Conservation (phyloP, 352 stramenopile genomes). For the Globisporangium irregulare region DNA sequence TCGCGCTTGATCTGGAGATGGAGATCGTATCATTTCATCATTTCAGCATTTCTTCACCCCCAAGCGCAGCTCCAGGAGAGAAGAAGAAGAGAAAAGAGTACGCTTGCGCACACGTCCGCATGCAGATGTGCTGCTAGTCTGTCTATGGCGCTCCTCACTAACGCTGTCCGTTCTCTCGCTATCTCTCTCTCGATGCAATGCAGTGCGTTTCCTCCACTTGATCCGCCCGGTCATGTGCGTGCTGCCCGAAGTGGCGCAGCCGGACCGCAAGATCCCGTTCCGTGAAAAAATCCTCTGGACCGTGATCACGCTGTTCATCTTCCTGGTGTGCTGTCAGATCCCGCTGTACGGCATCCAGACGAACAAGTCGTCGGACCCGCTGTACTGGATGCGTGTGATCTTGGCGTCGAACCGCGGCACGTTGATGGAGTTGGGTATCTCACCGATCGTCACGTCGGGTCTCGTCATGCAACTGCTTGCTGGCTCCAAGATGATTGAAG, state of each 20-base stretch:
- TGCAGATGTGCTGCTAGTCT: not conserved
- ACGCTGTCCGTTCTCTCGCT: not conserved
- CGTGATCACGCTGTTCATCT: conserved; percentile 99
- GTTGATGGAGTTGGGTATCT: conserved; percentile 99
- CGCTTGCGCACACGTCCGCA: not conserved
- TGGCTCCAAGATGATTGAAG: conserved; percentile 98
- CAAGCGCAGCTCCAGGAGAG: not conserved
- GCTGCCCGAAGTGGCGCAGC: conserved; percentile 96
- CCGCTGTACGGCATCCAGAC: conserved; percentile 99
- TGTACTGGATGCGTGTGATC: conserved; percentile 99
- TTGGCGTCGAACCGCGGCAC: conserved; percentile 98
- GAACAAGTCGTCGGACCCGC: conserved; percentile 97
- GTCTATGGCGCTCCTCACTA: not conserved
- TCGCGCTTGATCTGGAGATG: not conserved
- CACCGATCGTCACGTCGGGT: conserved; percentile 98
- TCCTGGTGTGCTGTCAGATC: conserved; percentile 99
- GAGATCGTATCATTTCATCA: conserved; percentile 19
- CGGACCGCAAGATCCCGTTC: conserved; percentile 98
- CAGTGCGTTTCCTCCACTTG: conserved; percentile 97
- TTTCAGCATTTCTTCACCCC: conserved; percentile 9
- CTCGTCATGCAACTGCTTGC: conserved; percentile 99
- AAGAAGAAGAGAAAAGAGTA: conserved; percentile 24
- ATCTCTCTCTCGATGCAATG: not conserved
- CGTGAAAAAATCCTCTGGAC: conserved; percentile 99
- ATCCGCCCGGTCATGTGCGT: conserved; percentile 98